Evolutionary conservation across 2,329 filamentous ascomycete species (phyloP), one percentile per base, ranked within the genome.

Genomic region (Aspergillus luchuensis): DNA sequence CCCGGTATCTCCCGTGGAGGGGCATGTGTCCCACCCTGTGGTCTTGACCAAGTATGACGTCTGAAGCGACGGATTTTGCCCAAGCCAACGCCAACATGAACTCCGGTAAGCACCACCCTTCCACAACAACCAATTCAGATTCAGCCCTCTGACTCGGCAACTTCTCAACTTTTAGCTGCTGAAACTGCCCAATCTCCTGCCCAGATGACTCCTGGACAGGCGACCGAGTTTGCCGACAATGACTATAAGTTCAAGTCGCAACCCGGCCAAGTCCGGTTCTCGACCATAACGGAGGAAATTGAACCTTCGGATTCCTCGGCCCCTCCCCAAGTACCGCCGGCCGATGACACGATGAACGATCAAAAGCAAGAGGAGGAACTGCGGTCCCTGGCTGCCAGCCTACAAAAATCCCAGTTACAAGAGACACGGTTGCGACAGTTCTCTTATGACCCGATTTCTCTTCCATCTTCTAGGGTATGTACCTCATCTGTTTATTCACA

Each of bases 361-460:
- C 67, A 67, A 56, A 74, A 68, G 55, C 69, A 74, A 19, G 80
- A 85, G 66, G 88, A 91, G 59, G 85, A 93, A 71, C 81, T 96
- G 59, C 86, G 85, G 66, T 87, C 87, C 61, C 80, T 97, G 63
- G 88, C 90, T 54, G 86, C 87, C 67, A 88, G 87, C 23, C 81
- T 96, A 25, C 89, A 92, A 66, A 87, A 87, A 63, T 85, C 88
- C 50, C 87, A 89, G 68, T 83, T 97, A 63, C 93, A 97, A 79
- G 89, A 93, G 69, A 85, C 87, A 59, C 87, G 93, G 65, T 87
- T 96, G 82, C 90, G 90, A 73, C 91, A 92, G 73, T 96, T 92
- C 78, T 88, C 90, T 47, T 98, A 93, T 72, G 93, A 97, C 74
- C 89, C 94, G 36, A 88, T 97, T 65, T 98, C 95, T 38, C 82